Evolutionary conservation across 345 rosid genomes (phyloP).

Genomic region (Erysimum cheiranthoides): DNA sequence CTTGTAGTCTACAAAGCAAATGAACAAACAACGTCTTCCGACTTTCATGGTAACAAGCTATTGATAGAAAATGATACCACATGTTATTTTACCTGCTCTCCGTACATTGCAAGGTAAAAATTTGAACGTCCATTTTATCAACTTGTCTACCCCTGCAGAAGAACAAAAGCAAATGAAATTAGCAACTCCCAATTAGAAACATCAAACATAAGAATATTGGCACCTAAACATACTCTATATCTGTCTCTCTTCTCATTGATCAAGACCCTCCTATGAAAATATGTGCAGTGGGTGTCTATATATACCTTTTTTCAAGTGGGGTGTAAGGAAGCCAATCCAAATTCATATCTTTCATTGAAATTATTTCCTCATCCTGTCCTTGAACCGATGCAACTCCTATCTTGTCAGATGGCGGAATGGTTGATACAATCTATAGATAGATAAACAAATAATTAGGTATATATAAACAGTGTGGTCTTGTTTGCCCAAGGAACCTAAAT

Average conservation of each 20-base stretch:
- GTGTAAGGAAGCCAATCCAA: constrained; percentile 96
- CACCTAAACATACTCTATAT: neutral
- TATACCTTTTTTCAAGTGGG: constrained; percentile 79
- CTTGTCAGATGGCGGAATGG: constrained; percentile 87
- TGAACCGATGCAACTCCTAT: constrained; percentile 86
- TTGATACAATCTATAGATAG: constrained; percentile 66
- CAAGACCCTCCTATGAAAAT: constrained; percentile 25
- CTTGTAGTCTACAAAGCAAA: constrained; percentile 9
- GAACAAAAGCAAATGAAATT: constrained; percentile 30
- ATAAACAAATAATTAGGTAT: neutral
- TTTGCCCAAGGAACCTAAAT: neutral
- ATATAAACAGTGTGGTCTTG: constrained; percentile 15
- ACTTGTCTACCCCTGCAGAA: constrained; percentile 70
- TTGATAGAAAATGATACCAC: neutral
- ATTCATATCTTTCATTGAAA: constrained; percentile 93
- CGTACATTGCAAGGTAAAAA: constrained; percentile 73
- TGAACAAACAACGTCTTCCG: neutral
- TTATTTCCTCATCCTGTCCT: constrained; percentile 71
- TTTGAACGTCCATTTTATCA: constrained; percentile 68
- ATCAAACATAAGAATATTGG: neutral
- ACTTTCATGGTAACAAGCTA: constrained; percentile 2
- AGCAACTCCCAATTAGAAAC: constrained; percentile 22
- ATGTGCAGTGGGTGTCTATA: neutral
- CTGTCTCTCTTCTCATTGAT: constrained; percentile 4
- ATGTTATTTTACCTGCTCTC: constrained; percentile 74